Evolutionary conservation across 129 eudicot genomes (phyloP), one percentile per base, ranked within the genome.

Genomic region (Silybum marianum): DNA sequence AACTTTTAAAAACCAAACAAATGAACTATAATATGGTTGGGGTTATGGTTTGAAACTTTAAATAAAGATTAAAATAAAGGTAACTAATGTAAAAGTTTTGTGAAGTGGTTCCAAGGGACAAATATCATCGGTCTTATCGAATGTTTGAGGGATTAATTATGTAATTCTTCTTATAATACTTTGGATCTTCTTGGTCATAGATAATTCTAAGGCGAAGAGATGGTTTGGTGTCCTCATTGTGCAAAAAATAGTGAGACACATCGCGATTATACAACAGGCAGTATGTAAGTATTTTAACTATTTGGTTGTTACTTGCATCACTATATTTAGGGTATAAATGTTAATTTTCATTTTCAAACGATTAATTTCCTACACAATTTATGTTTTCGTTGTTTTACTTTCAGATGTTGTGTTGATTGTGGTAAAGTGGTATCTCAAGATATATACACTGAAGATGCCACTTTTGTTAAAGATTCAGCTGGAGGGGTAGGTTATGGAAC

Each of bases 361-460:
- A 2, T 11, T 73, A 19, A 21, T 6, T 44, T 44, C 16, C 54
- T 44, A 44, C 13, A 8, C 54, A 44, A 44, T 44, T 40, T 22
- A 68, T 24, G 54, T 9, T 13, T 13, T 39, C 48, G 9, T 34
- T 78, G 82, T 22, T 58, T 46, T 75, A 26, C 13, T 32, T 69
- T 16, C 77, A 82, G 89, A 75, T 88, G 89, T 21, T 88, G 91
- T 76, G 77, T 83, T 42, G 81, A 70, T n/a, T 88, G 91, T 73
- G 91, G 91, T 7, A 88, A 84, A 85, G 81, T 88, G 22, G 69
- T 82, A 21, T 80, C 74, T 39, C 78, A 80, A 54, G 85, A 88
- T 66, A 22, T 72, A 22, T 88, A 54, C 25, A 69, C 83, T 3
- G 84, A 88, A 10, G 91, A 88, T 24, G 68, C 76, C 40, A 83